Evolutionary conservation across 768 basidiomycete species (phyloP), one percentile per base, ranked within the genome.

Genomic region (Daedalea quercina): DNA sequence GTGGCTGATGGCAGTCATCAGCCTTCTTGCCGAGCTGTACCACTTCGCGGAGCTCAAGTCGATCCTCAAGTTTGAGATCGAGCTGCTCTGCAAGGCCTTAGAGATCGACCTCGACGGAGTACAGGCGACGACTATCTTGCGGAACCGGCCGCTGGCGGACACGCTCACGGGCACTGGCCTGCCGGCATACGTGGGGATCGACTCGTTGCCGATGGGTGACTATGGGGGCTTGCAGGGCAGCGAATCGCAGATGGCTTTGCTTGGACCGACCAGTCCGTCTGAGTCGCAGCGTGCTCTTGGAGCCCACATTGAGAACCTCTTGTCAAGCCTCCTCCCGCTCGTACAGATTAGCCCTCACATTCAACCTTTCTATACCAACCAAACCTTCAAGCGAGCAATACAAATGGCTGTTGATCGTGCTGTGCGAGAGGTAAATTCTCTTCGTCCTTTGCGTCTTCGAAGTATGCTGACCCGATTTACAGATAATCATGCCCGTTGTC

Each of bases 31-130:
- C 42, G 96, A 99, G 67, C 79, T 99, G n/a, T 98, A 99, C 68
- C 90, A 94, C 66, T 94, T 87, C 62, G 95, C 93, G 3, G 94
- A 98, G 60, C 77, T 98, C 56, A 95, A 95, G 70, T 75, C 98
- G 51, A 96, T 97, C 65, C 79, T 94, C 66, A 98, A 97, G 70
- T 99, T 99, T 64, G 96, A 98, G 70, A 98, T 99, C 51, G 96
- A 99, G 69, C 85, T 97, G 35, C 73, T 98, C 19, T 98, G 95
- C 78, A 94, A 93, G 67, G 81, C 82, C 28, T 81, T 99, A 28
- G 85, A 91, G 25, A 81, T 99, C 59, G 85, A 93, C 61, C 78
- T 97, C 25, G 90, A 89, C 63, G 68, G 83, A 7, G 76, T 97
- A 44, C 90, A 95, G 64, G 86, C 89, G 2, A 85, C 93, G 4